Evolutionary conservation across 73 alveolate genomes (phyloP).

Genomic region (Tetrahymena malaccensis): DNA sequence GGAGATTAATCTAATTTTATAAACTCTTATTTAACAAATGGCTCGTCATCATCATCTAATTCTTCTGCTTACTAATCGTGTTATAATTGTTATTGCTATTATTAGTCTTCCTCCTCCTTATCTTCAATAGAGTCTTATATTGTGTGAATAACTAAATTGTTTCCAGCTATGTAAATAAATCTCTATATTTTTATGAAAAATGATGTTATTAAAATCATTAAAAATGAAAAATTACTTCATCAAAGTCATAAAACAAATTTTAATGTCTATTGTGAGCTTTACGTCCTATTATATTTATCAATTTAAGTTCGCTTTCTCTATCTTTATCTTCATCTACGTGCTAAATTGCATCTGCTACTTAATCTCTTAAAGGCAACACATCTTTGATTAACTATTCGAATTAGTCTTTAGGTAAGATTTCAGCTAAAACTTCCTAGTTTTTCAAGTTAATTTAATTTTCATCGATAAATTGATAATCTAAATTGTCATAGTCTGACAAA

Average conservation of each 20-base stretch:
- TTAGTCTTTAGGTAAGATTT: constrained; percentile 49
- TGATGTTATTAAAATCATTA: too few relatives aligned
- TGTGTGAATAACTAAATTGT: constrained; percentile 37
- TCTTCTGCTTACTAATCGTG: not conserved
- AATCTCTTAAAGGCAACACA: constrained; percentile 53
- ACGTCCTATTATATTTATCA: constrained; percentile 64
- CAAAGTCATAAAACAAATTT: constrained; percentile 84
- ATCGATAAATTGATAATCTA: constrained; percentile 65
- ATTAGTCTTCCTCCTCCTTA: constrained; percentile 25
- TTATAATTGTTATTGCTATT: not conserved
- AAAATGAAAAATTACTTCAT: constrained; percentile 25
- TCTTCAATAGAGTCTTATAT: constrained; percentile 54
- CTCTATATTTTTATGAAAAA: not conserved
- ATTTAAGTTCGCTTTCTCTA: constrained; percentile 25
- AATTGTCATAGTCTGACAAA: constrained; percentile 60
- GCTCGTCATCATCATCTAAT: not conserved
- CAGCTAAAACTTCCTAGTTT: constrained; percentile 58
- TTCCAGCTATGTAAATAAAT: constrained; percentile 78
- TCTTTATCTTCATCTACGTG: constrained; percentile 49
- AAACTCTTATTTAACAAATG: constrained; percentile 19
- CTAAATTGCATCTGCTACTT: constrained; percentile 58
- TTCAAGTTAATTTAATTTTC: constrained; percentile 40
- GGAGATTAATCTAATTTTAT: constrained; percentile 27
- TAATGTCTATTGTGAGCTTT: constrained; percentile 92
- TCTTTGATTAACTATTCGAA: constrained; percentile 47